Evolutionary conservation across 495 filamentous ascomycete species (phyloP), one percentile per base, ranked within the genome.

Genomic region (Penicillium mononematosum): DNA sequence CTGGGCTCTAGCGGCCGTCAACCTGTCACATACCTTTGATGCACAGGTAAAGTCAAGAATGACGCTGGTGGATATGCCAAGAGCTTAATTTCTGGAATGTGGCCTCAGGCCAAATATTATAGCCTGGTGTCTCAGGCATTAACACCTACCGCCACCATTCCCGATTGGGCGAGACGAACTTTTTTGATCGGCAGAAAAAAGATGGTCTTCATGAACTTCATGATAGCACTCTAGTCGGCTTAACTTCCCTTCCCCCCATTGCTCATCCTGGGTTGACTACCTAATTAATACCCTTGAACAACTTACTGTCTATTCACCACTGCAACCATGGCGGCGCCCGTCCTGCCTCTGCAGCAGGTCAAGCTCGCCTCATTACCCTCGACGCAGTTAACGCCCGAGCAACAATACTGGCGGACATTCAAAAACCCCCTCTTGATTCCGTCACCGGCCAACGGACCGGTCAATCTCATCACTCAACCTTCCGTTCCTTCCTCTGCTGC

Each of bases 331-430:
- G 93, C 94, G 59, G 89, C 91, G 57, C 86, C 90, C 71, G 88
- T 97, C 59, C 82, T 85, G 64, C 88, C 89, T 59, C 78, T 96
- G 54, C 87, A 87, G 69, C 88, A 85, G 66, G 74, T 96, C 70
- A 94, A 92, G 81, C 85, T 96, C 60, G 87, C 93, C 50, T 70
- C 73, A 60, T 65, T 78, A 61, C 76, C 76, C 27, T 77, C 76
- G 53, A 76, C 75, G 56, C 70, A 65, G 41, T 59, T 79, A 45
- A 96, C 92, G 5, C 85, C 92, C 45, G 94, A 99, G 76, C 92
- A 98, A 74, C 81, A 85, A 61, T 98, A 97, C 79, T 99, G 94
- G 91, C 85, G 85, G 61, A 87, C 86, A 36, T 98, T 98, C 80
- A 89, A 87, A 71, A 93, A 92, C 44, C 88, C 91, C 32, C 85